Percentiles rank a stretch among this genome's conserved stretches.
Conservation (phyloP, 1,284 basidiomycete genomes). For the Heterobasidion parviporum region DNA sequence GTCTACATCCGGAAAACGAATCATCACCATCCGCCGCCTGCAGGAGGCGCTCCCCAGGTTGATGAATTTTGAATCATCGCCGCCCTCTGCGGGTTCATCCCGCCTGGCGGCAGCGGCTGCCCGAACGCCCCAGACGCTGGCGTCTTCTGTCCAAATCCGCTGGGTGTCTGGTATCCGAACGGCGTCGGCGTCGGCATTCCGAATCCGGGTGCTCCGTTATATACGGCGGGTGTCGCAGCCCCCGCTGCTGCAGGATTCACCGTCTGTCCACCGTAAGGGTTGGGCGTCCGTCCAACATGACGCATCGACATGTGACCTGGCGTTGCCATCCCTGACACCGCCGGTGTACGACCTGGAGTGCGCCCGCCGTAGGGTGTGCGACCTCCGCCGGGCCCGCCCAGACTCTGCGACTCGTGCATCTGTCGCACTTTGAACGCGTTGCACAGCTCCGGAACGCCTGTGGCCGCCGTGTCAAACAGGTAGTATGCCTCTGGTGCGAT, state of each 20-base stretch:
- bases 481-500: slow-evolving; percentile 88
- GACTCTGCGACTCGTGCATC: slow-evolving; percentile 72
- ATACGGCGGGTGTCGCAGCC: slow-evolving; percentile 15
- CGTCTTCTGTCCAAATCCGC: slow-evolving; percentile 28
- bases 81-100: slow-evolving; percentile 57
- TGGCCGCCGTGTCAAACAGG: slow-evolving; percentile 80
- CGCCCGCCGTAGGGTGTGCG: slow-evolving; percentile 79
- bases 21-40: slow-evolving; percentile 20
- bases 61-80: slow-evolving; percentile 42
- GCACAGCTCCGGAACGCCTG: slow-evolving; percentile 86
- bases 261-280: slow-evolving; percentile 46
- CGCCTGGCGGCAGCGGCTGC: slow-evolving; percentile 33
- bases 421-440: slow-evolving; percentile 90
- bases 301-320: slow-evolving; percentile 71
- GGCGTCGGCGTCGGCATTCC: slow-evolving; percentile 23
- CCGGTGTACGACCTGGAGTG: slow-evolving; percentile 64
- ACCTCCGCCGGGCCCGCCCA: slow-evolving; percentile 52
- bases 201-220: slow-evolving; percentile 15
- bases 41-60: not conserved
- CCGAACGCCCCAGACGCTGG: slow-evolving; percentile 41
- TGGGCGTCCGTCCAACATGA: slow-evolving; percentile 63
- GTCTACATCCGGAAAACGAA: not conserved
- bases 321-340: slow-evolving; percentile 50
- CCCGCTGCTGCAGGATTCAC: slow-evolving; percentile 9
- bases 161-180: slow-evolving; percentile 60